phyloP scores from a whole-genome alignment of 371 early-diverging fungal genomes.

The Rhizopus sp. region DNA sequence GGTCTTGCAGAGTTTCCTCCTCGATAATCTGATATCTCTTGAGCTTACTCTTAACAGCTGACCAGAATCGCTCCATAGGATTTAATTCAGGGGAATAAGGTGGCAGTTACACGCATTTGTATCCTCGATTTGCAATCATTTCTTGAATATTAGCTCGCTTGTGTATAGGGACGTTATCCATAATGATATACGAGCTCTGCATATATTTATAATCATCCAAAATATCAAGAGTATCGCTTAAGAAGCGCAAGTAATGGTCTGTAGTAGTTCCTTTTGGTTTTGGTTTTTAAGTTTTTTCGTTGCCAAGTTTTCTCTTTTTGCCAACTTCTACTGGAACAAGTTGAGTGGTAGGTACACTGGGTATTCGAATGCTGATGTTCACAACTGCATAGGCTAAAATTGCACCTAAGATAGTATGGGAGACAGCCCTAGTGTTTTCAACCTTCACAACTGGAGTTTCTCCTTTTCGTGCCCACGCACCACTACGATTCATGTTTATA shows the following conservation, averaged over 20 bases:
- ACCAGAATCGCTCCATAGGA: slow-evolving; percentile 10
- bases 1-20: neutral
- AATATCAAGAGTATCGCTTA: slow-evolving; percentile 6
- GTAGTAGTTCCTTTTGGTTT: slow-evolving; percentile 7
- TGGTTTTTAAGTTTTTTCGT: slow-evolving; percentile 1
- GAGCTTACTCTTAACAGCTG: slow-evolving; percentile 7
- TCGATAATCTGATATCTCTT: slow-evolving; percentile 9
- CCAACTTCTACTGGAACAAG: too few relatives aligned
- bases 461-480: too few relatives aligned
- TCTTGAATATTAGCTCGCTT: slow-evolving; percentile 4
- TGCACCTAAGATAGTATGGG: slow-evolving; percentile 5
- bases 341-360: neutral
- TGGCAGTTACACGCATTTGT: slow-evolving; percentile 14
- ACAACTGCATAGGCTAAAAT: slow-evolving; percentile 4
- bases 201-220: slow-evolving; percentile 9
- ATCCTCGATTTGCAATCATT: slow-evolving; percentile 13
- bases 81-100: slow-evolving; percentile 14
- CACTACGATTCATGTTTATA: slow-evolving; percentile 11
- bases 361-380: slow-evolving; percentile 3
- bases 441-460: too few relatives aligned
- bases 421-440: too few relatives aligned
- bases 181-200: slow-evolving; percentile 11
- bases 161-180: slow-evolving; percentile 16
- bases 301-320: too few relatives aligned
- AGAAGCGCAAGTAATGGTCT: slow-evolving; percentile 4